These are phyloP conservation scores for Candida gorgasii DNA, from an alignment of 805 yeast species.

Conservation along the genomic window DNA sequence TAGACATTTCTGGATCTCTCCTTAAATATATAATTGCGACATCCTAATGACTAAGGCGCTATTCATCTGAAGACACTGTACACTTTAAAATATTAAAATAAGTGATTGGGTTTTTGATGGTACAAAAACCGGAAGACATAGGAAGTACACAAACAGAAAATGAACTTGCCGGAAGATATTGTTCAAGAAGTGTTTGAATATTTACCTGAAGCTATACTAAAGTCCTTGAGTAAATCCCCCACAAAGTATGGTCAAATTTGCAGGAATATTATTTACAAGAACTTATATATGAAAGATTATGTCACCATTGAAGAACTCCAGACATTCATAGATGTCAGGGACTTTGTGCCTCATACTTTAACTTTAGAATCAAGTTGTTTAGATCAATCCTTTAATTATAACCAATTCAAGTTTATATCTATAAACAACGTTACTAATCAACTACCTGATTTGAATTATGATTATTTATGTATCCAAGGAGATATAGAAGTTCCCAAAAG, in stretches of 20 bases:
- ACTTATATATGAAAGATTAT: slow-evolving; percentile 1
- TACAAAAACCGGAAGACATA: not conserved
- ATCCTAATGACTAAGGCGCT: too few relatives aligned
- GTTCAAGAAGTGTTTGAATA: slow-evolving; percentile 2
- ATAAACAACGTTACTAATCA: slow-evolving; percentile 1
- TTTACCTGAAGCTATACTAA: slow-evolving; percentile 1
- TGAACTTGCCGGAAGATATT: slow-evolving; percentile 7
- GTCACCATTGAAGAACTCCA: not conserved
- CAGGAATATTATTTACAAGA: slow-evolving; percentile 2
- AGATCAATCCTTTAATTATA: slow-evolving; percentile 3
- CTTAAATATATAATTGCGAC: too few relatives aligned
- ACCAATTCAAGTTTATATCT: slow-evolving; percentile 10
- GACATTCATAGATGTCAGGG: slow-evolving; percentile 1
- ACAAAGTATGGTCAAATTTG: slow-evolving; percentile 1
- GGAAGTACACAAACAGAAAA: not conserved
- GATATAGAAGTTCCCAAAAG: slow-evolving; percentile 1
- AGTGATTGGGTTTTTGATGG: too few relatives aligned
- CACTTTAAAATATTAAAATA: too few relatives aligned
- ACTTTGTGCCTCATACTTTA: slow-evolving; percentile 6
- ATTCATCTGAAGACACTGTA: too few relatives aligned
- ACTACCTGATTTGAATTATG: slow-evolving; percentile 5
- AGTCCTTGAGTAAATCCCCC: not conserved
- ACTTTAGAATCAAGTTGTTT: slow-evolving; percentile 4
- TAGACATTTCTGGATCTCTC: too few relatives aligned
- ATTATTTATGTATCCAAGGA: not conserved